These are phyloP conservation scores for Neoboletus magnificus DNA, from an alignment of 768 basidiomycete species.

Conservation along the genomic window DNA sequence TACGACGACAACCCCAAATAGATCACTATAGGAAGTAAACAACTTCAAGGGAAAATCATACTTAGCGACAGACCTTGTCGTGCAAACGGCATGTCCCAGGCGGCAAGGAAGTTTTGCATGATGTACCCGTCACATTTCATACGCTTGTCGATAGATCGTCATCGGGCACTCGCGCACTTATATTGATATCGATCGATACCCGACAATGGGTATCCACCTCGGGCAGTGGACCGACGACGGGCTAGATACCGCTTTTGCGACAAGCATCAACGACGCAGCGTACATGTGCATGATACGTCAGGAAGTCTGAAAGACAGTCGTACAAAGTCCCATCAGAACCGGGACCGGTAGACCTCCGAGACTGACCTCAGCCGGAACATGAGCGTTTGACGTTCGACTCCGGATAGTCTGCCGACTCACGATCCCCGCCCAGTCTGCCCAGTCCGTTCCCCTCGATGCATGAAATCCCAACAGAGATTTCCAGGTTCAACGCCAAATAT, in stretches of 20 bases:
- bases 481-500: conserved; percentile 82
- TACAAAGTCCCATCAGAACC: neutral
- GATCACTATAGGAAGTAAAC: too few species aligned
- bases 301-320: neutral
- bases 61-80: too few species aligned
- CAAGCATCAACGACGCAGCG: neutral
- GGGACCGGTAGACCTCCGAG: neutral
- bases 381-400: neutral
- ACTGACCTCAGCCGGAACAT: neutral
- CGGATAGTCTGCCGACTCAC: neutral
- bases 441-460: conserved; percentile 62
- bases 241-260: neutral
- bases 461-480: conserved; percentile 74
- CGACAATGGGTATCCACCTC: too few species aligned
- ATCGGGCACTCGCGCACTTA: too few species aligned
- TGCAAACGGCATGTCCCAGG: too few species aligned
- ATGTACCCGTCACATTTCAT: too few species aligned
- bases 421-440: neutral
- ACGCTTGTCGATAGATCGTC: too few species aligned
- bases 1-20: too few species aligned
- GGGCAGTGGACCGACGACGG: neutral
- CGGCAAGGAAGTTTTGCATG: too few species aligned
- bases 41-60: too few species aligned
- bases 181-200: too few species aligned
- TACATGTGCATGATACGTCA: neutral